Conservation (phyloP, 768 basidiomycete genomes). For the Leccinum uliginosum region DNA sequence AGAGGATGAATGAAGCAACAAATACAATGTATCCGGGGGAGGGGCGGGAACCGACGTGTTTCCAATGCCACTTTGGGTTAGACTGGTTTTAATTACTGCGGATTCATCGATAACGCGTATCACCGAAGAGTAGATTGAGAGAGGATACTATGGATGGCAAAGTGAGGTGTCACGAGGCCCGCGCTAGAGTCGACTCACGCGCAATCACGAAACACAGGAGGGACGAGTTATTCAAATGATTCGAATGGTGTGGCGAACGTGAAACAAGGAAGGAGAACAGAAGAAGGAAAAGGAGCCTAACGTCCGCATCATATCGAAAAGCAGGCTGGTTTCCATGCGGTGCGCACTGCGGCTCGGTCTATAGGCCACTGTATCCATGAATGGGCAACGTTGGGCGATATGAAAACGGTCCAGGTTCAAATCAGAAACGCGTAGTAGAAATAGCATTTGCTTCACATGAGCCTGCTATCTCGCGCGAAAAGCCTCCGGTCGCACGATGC, state of each 20-base stretch:
- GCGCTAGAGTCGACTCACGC: background rate
- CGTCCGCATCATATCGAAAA: constrained; percentile 11
- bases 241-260: background rate
- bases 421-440: constrained; percentile 14
- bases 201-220: constrained; percentile 1
- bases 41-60: constrained; percentile 7
- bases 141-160: constrained; percentile 10
- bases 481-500: constrained; percentile 14
- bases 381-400: constrained; percentile 21
- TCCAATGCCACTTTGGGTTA: constrained; percentile 18
- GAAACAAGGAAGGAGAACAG: background rate
- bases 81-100: constrained; percentile 6
- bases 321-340: constrained; percentile 14
- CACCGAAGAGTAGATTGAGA: constrained; percentile 6
- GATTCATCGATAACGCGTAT: constrained; percentile 14
- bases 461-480: constrained; percentile 17
- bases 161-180: background rate
- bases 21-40: constrained; percentile 10
- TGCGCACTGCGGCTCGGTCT: background rate
- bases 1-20: background rate
- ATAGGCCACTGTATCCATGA: constrained; percentile 11
- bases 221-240: background rate
- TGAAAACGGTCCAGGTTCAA: constrained; percentile 22
- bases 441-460: constrained; percentile 24
- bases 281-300: constrained; percentile 7